Evolutionary conservation across 2,329 filamentous ascomycete genomes (phyloP), one percentile per base, ranked within the genome.

Genomic region (Westerdykella sp.): DNA sequence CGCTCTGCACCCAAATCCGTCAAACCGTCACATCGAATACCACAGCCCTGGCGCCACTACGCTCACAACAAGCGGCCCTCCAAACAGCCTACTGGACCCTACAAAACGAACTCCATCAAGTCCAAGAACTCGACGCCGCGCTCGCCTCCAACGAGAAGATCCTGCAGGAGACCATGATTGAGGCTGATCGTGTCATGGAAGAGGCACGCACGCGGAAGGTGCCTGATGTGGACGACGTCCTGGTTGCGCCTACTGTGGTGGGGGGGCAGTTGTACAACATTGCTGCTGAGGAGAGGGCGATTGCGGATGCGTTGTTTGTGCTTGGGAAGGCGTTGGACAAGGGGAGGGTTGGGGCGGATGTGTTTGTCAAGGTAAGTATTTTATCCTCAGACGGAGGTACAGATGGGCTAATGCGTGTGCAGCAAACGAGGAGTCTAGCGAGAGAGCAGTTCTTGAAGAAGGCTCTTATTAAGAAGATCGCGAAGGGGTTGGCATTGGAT

Each of bases 171-270:
- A 83, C 85, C 3, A 80, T 97, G 40, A 76, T 78, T 23, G 83
- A 85, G 48, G 91, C 91, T 3, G 90, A 96, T 61, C 72, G 71
- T 5, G 81, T 90, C 10, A 87, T 96, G 50, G 77, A 80, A 34
- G 78, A 81, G 40, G 86, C 86, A n/a, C 77, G 80, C 44, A 74
- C 74, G 13, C 81, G 86, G 39, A 76, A 77, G 34, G 77, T 83
- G 1, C 89, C 90, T 0, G 80, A 83, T 38, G 84, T 97, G 39
- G 93, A 98, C 63, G 89, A 95, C 47, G 77, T 97, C 28, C 74
- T 98, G 2, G 87, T 96, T n/a, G 88, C 90, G 3, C 89, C 91
- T 1, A 96, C 88, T 0, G 84, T 96, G 1, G 93, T 96, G 4
- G 87, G 86, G 0, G 90, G 91, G 52, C 93, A 98, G 72, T 72